Base-by-base conservation (phyloP, 78 protist species). In the Tieghemostelium lacteum region DNA sequence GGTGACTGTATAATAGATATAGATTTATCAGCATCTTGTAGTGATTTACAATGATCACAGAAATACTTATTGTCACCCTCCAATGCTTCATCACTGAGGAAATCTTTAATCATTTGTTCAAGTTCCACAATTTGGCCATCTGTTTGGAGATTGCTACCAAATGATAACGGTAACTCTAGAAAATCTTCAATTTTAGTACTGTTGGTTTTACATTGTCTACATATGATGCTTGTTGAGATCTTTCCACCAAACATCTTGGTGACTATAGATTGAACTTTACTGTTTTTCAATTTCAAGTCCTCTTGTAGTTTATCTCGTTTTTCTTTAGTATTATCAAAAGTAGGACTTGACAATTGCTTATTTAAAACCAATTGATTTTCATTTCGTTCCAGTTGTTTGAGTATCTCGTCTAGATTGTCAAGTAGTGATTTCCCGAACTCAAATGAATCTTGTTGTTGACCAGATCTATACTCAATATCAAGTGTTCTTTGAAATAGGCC, bases 381-480 rank as follows among this genome's bases (percentile, higher is more conserved):
- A 57, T 37, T 36, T 40, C 33, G n/a, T 42, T 39, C 5, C n/a
- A 55, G 29, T 74, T 74, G 64, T 49, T 75, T 75, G 34, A 75
- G 31, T 17, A 75, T 62, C 62, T 12, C 22, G 62, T 75, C 86
- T 22, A 75, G 24, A 40, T 52, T 1, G 31, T 75, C 86, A 2
- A 75, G 33, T 33, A 75, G 31, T 16, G n/a, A 62, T 49, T 62
- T 60, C 7, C 86, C 86, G 49, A 75, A 75, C 62, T 75, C 86
- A 62, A 36, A 75, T 31, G 86, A 54, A 49, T 75, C 86, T 12
- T 75, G 86, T 75, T 75, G 86, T 49, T 40, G 34, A 45, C 86
- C 86, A 28, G 86, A 31, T 33, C 49, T 57, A 49, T 49, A 75
- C 49, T 62, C 73, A 45, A 49, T 24, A 62, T 71, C 37, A 26